Evolutionary conservation across 2,329 filamentous ascomycete genomes (phyloP).

Genomic region (Botrytis squamosa): DNA sequence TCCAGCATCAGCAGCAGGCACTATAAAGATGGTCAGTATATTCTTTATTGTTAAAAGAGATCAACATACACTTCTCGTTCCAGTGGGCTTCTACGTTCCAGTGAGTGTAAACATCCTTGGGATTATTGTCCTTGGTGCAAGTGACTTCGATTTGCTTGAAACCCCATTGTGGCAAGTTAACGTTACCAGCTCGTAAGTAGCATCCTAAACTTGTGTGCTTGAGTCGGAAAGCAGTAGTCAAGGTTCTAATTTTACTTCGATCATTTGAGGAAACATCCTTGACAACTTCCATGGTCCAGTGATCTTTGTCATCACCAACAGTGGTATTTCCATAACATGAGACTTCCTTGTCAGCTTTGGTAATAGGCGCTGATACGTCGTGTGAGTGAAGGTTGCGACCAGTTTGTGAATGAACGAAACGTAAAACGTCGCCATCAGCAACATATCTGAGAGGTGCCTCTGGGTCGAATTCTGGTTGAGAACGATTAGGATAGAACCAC

Average conservation of each 20-base stretch:
- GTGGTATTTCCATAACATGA: slow-evolving; percentile 96
- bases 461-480: slow-evolving; percentile 68
- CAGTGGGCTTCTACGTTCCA: slow-evolving; percentile 97
- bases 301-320: slow-evolving; percentile 94
- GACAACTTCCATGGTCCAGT: slow-evolving; percentile 93
- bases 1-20: slow-evolving; percentile 83
- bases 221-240: slow-evolving; percentile 90
- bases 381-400: slow-evolving; percentile 97
- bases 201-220: slow-evolving; percentile 80
- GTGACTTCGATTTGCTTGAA: slow-evolving; percentile 99
- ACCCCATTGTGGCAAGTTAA: slow-evolving; percentile 97
- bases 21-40: slow-evolving; percentile 48
- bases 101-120: slow-evolving; percentile 90
- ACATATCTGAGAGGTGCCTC: slow-evolving; percentile 73
- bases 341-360: slow-evolving; percentile 88
- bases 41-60: neutral
- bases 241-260: slow-evolving; percentile 78
- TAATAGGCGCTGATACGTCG: slow-evolving; percentile 80
- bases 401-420: slow-evolving; percentile 90
- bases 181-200: slow-evolving; percentile 92
- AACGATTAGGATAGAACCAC: slow-evolving; percentile 96
- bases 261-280: slow-evolving; percentile 78
- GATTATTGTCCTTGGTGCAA: slow-evolving; percentile 90
- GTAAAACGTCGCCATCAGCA: slow-evolving; percentile 73
- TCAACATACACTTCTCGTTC: slow-evolving; percentile 82